Evolutionary conservation across 176 grass and related monocot species (phyloP), one percentile per base, ranked within the genome.

Genomic region (Chrysopogon serrulatus): DNA sequence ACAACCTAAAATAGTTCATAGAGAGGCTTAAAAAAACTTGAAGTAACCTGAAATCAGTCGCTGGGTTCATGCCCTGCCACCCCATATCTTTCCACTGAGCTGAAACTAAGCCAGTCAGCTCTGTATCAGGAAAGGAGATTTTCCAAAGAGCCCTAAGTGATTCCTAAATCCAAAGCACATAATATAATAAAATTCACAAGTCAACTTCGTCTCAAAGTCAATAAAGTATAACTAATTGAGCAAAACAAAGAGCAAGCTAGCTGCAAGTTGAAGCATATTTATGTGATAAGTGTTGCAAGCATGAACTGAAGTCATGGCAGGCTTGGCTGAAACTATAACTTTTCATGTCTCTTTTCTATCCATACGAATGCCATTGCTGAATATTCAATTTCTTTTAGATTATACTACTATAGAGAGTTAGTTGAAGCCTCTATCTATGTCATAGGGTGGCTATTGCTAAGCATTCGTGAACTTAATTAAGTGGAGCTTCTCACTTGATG

Each of bases 61-160:
- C 86, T 41, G 96, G 96, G 64, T 98, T 93, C 60, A 84, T 64
- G 28, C 91, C 93, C 85, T 95, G 96, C 96, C 93, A 98, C 10
- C 93, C 93, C 89, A 98, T 95, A 26, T 95, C 93, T 74, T 98
- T 98, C 93, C 96, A 98, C 77, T 95, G 92, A 14, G 91, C 92
- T 48, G 96, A 95, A 82, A 98, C 87, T 75, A 98, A 65, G 67
- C 90, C 60, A 40, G 79, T 83, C 39, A 93, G 72, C 85, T 95
- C 85, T 88, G 67, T 90, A 69, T 92, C 89, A 17, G 91, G 93
- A 72, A 90, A 98, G 6, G 91, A 98, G 72, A 65, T 69, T 65
- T 90, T 81, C 93, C 93, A 98, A 61, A 98, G 93, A 88, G 86
- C 85, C 65, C 61, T 68, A 28, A 98, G 92, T 4, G 92, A 88